Conservation (phyloP, 2,329 filamentous ascomycete genomes). For the Botrytis elliptica region DNA sequence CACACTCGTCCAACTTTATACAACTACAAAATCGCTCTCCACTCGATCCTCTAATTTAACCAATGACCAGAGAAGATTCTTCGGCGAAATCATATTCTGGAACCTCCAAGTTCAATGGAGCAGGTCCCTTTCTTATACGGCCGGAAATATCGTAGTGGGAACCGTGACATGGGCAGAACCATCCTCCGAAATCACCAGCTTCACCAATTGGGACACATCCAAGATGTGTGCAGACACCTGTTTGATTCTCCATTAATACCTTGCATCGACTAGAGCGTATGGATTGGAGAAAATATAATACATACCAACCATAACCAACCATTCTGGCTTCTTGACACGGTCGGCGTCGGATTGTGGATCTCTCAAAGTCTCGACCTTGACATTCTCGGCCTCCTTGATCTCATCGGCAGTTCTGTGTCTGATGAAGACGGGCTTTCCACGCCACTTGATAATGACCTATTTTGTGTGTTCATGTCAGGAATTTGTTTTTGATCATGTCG, state of each 20-base stretch:
- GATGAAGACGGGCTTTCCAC: constrained; percentile 99
- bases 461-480: constrained; percentile 19
- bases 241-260: constrained; percentile 30
- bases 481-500: neutral
- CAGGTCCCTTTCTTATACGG: constrained; percentile 95
- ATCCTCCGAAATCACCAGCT: constrained; percentile 95
- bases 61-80: constrained; percentile 85
- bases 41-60: constrained; percentile 56
- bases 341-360: constrained; percentile 90
- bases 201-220: constrained; percentile 99
- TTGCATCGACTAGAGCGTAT: neutral
- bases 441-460: constrained; percentile 98
- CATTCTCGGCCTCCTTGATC: constrained; percentile 91
- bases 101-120: constrained; percentile 95
- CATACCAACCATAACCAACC: constrained; percentile 96
- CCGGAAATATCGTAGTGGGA: constrained; percentile 99
- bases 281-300: constrained; percentile 3
- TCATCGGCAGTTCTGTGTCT: constrained; percentile 92
- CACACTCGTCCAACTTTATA: constrained; percentile 20
- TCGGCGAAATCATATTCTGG: constrained; percentile 90
- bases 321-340: constrained; percentile 97
- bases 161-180: constrained; percentile 99
- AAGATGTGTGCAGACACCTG: constrained; percentile 97
- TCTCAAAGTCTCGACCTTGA: constrained; percentile 78
- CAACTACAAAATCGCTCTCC: constrained; percentile 18